A percentile compares a stretch with the other conserved stretches of the same genome.
These are phyloP conservation scores for Anisodus tanguticus DNA, from an alignment of 257 asterid genomes.

Conservation along the genomic window DNA sequence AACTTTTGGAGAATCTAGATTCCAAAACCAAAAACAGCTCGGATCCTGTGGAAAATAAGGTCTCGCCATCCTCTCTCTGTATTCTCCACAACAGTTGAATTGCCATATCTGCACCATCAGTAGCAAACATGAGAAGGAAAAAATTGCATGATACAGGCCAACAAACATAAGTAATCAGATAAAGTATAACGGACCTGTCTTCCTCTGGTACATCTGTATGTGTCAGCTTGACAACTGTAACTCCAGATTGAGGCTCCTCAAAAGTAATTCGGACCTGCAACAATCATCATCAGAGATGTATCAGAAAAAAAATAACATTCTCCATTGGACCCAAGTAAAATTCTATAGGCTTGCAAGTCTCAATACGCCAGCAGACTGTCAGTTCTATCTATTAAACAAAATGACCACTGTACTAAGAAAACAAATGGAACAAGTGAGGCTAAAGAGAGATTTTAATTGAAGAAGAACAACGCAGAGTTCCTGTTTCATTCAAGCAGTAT, in stretches of 20 bases:
- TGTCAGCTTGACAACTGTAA: conserved; percentile 71
- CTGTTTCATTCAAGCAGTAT: background rate
- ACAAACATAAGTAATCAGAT: background rate
- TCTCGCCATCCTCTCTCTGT: conserved; percentile 98
- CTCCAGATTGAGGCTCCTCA: conserved; percentile 90
- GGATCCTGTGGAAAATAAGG: conserved; percentile 83
- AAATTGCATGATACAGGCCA: background rate
- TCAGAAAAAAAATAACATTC: background rate
- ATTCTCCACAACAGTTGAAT: conserved; percentile 92
- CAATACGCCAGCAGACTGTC: background rate
- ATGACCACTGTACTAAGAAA: background rate
- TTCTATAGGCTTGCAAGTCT: background rate
- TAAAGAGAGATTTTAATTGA: background rate
- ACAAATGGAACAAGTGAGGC: background rate
- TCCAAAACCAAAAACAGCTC: conserved; percentile 56
- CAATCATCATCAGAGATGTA: background rate
- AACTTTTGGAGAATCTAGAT: conserved; percentile 31
- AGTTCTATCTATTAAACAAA: background rate
- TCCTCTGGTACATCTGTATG: conserved; percentile 91
- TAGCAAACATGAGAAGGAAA: background rate
- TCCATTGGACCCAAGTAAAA: background rate
- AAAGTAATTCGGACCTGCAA: conserved; percentile 77
- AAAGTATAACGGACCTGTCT: conserved; percentile 69
- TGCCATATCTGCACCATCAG: conserved; percentile 62
- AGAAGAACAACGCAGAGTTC: background rate